phyloP scores from a whole-genome alignment of 768 basidiomycete species.

The Amanita rubescens region DNA sequence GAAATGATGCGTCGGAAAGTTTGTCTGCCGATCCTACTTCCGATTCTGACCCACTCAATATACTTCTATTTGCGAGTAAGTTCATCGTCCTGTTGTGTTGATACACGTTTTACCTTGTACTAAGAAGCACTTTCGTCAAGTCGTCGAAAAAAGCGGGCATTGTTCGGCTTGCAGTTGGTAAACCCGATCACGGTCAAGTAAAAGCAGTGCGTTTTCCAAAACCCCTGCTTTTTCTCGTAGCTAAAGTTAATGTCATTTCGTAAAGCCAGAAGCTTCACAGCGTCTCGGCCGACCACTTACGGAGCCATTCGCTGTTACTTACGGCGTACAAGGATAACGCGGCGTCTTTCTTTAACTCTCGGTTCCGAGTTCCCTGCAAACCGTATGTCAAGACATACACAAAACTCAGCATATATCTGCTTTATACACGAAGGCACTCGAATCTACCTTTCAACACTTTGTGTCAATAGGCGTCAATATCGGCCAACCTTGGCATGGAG shows the following conservation, averaged over 20 bases:
- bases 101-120: neutral
- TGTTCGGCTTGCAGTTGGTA: neutral
- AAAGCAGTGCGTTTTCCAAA: neutral
- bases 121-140: neutral
- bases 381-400: neutral
- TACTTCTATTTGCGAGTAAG: neutral
- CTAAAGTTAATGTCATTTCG: constrained; percentile 3
- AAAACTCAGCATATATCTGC: neutral
- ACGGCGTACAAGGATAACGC: neutral
- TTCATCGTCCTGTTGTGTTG: neutral
- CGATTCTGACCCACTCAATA: neutral
- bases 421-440: neutral
- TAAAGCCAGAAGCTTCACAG: constrained; percentile 1
- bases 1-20: neutral
- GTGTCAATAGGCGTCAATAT: constrained; percentile 8
- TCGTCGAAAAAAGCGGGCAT: neutral
- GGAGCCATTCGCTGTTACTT: neutral
- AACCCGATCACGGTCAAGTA: neutral
- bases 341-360: neutral
- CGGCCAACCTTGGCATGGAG: neutral
- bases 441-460: neutral
- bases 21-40: neutral
- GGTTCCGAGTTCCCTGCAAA: neutral
- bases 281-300: constrained; percentile 3
- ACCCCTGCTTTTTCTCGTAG: neutral